Base-by-base conservation (phyloP, 495 filamentous ascomycete genomes). In the Hypoxylon intermedium region DNA sequence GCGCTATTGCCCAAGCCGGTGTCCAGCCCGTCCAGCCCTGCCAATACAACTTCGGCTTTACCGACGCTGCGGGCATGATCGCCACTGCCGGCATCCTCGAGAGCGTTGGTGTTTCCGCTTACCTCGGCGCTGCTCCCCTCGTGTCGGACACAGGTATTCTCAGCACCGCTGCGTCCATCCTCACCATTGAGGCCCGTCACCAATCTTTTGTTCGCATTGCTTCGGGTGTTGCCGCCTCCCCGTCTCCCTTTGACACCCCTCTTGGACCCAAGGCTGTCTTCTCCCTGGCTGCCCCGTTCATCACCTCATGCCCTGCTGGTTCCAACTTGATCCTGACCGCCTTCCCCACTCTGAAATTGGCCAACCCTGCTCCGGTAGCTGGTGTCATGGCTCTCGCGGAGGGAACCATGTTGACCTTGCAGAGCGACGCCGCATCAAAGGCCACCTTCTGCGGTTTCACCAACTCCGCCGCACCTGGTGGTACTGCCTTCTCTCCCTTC, bases 261-360 rank as follows among this genome's bases (percentile, higher is more conserved):
- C 77, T 88, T 7, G 77, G 79, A 43, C 77, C 82, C 56, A 77
- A 79, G 55, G 77, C 79, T 41, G 77, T 88, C 67, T 87, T 87
- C 72, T 85, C 85, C 11, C 75, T 87, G 44, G 85, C 84, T 50
- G 80, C 83, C n/a, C 76, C 78, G 26, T 88, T 88, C 77, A 87
- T 88, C 72, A 53, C 63, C 41, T 79, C 76, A 34, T 88, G 85
- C 75, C 85, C 85, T 6, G 69, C 69, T 12, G 84, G 81, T 46
- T 79, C 76, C 63, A 80, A 82, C 67, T 75, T 87, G n/a, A 75
- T 78, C 58, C 71, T 87, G 28, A 75, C 69, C 5, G 72, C 83
- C 13, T 85, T 86, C 80, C 83, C 85, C 2, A 70, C 80, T 12
- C 77, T 87, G 33, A 70, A 75, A 41, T 76, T 86, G 65, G 72